Percentiles rank a stretch among this genome's conserved stretches.
phyloP scores from a whole-genome alignment of 208 protist species.

The Porcisia hertigi region DNA sequence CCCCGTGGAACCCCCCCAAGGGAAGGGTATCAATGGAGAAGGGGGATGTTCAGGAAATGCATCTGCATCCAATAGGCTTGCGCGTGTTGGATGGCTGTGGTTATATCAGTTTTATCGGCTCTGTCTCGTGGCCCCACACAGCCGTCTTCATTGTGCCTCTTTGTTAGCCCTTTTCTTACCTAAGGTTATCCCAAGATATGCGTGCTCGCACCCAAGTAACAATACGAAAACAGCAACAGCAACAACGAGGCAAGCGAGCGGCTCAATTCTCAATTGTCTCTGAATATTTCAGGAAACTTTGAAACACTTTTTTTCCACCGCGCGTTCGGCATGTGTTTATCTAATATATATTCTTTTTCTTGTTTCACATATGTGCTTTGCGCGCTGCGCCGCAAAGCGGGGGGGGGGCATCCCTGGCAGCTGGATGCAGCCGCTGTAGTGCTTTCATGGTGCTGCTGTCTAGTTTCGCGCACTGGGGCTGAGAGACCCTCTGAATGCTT shows the following conservation, averaged over 20 bases:
- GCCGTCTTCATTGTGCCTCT: neutral
- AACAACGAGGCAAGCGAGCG: neutral
- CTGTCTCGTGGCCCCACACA: neutral
- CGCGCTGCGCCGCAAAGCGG: neutral
- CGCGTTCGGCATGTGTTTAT: neutral
- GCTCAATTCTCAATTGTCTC: neutral
- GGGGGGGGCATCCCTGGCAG: neutral
- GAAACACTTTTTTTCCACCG: neutral
- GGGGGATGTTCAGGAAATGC: neutral
- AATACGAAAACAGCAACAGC: neutral
- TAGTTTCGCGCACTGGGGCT: neutral
- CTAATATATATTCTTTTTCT: neutral
- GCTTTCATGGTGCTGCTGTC: slow-evolving; percentile 1
- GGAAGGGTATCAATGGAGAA: neutral
- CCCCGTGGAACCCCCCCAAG: neutral
- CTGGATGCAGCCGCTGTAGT: neutral
- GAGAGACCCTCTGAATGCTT: neutral
- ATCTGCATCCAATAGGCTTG: neutral
- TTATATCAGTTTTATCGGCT: neutral
- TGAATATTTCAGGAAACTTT: neutral
- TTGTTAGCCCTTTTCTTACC: neutral
- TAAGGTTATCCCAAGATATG: neutral
- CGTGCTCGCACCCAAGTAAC: neutral
- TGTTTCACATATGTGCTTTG: neutral
- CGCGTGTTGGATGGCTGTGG: neutral